Evolutionary conservation across 257 asterid genomes (phyloP).

Genomic region (Scutellaria galericulata): DNA sequence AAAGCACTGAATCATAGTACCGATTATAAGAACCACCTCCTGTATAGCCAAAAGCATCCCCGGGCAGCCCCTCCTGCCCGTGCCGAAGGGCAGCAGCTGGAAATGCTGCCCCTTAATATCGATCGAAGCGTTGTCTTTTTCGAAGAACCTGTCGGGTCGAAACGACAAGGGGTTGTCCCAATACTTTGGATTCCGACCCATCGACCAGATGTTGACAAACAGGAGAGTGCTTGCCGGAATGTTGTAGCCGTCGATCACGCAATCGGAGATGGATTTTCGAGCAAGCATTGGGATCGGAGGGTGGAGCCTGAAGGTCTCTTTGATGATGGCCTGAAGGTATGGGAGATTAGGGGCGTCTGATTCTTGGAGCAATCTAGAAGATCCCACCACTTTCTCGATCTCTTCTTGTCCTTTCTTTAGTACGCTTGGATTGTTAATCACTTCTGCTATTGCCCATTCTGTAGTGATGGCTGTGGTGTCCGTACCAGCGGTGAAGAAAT

Average conservation of each 20-base stretch:
- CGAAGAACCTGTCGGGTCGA: constrained; percentile 53
- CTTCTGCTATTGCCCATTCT: constrained; percentile 62
- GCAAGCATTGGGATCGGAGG: constrained; percentile 61
- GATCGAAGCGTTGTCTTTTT: constrained; percentile 28
- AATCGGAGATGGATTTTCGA: constrained; percentile 48
- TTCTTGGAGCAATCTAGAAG: constrained; percentile 44
- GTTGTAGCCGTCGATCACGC: constrained; percentile 39
- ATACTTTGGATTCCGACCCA: constrained; percentile 51
- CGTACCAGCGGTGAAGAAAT: constrained; percentile 66
- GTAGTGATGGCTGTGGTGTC: constrained; percentile 59
- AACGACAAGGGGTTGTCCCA: constrained; percentile 59
- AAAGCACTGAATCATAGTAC: constrained; percentile 58
- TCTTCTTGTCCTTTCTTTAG: constrained; percentile 57
- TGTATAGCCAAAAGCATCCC: constrained; percentile 56
- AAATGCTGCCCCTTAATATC: constrained; percentile 59
- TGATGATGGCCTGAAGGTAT: constrained; percentile 58
- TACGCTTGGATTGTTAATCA: constrained; percentile 50
- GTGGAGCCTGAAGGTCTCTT: constrained; percentile 63
- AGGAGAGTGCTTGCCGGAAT: constrained; percentile 40
- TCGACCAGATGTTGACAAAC: constrained; percentile 67
- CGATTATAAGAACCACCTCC: constrained; percentile 47
- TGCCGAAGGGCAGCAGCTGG: constrained; percentile 64
- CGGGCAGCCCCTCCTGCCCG: constrained; percentile 68
- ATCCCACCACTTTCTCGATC: constrained; percentile 48
- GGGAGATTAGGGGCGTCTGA: constrained; percentile 53